Evolutionary conservation across 768 basidiomycete genomes (phyloP), one percentile per base, ranked within the genome.

Genomic region (Calvatia gigantea): DNA sequence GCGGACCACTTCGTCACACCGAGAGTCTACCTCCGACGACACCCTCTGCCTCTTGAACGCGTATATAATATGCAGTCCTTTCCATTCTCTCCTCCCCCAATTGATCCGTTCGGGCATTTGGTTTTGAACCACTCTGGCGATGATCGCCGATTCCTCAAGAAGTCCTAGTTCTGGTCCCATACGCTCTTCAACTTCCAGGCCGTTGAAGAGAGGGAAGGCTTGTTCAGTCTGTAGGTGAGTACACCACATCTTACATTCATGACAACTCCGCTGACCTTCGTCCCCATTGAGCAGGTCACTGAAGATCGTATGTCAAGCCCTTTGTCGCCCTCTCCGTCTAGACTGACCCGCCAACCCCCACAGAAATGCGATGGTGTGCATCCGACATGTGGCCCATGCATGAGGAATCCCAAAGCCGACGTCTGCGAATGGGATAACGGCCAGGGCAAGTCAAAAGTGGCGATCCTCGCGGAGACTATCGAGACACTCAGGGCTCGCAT

Each of bases 371-470:
- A 89, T 61, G 85, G 86, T 15, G 66, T 64, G 3, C 81, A 81
- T 54, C 87, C 87, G 1, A 70, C 79, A 8, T 89, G 87, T 65
- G 80, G 81, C 1, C 86, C 83, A 38, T 89, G 87, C 70, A 66
- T 71, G 21, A 70, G 75, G 6, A 79, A 82, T 23, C 81, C 84
- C 33, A 80, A 84, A 56, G 75, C 75, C 25, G 85, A 85, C 51
- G 84, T 84, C 28, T 89, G 87, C 66, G 86, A 89, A 69, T 89
- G 87, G 66, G 74, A 81, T 5, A 86, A 88, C 61, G 83, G 81
- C 4, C 77, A 77, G 29, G 78, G 78, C 39, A 78, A 83, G 56
- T 82, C 87, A 17, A 72, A 79, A 52, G 86, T 81, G 2, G 76
- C 84, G 61, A 71, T 75, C 4, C 67, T 89, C 17, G 84, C 86